Evolutionary conservation across 345 rosid genomes (phyloP).

Genomic region (Eucalyptus microcorys): DNA sequence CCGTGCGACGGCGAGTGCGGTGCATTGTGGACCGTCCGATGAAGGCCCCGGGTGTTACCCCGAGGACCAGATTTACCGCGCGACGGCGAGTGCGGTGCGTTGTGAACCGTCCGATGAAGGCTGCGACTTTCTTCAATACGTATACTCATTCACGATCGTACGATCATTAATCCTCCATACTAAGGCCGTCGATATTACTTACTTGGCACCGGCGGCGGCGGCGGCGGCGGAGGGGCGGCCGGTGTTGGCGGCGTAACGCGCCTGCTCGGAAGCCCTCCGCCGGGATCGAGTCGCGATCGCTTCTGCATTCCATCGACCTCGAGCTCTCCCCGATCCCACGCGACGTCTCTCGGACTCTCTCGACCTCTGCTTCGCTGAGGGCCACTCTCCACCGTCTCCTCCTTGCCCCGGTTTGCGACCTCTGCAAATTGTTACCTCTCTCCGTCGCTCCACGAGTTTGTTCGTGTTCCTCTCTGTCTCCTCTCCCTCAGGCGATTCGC

Average conservation of each 20-base stretch:
- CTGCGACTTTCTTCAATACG: accelerated
- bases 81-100: not conserved
- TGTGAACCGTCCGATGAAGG: not conserved
- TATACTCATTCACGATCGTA: accelerated
- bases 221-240: not conserved
- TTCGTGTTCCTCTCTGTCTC: not conserved
- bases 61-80: not conserved
- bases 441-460: accelerated
- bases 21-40: not conserved
- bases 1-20: not conserved
- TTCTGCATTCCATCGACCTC: not conserved
- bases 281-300: not conserved
- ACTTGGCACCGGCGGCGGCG: too few species aligned
- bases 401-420: not conserved
- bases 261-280: not conserved
- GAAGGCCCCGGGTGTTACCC: accelerated
- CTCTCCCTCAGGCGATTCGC: accelerated
- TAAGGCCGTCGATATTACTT: accelerated
- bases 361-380: not conserved
- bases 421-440: not conserved
- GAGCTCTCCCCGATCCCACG: not conserved
- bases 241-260: not conserved
- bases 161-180: accelerated
- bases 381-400: not conserved
- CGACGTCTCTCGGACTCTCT: accelerated